Percentiles rank a stretch among this genome's conserved stretches.
phyloP scores from a whole-genome alignment of 352 stramenopile genomes.

The Pythium scleroteichum region DNA sequence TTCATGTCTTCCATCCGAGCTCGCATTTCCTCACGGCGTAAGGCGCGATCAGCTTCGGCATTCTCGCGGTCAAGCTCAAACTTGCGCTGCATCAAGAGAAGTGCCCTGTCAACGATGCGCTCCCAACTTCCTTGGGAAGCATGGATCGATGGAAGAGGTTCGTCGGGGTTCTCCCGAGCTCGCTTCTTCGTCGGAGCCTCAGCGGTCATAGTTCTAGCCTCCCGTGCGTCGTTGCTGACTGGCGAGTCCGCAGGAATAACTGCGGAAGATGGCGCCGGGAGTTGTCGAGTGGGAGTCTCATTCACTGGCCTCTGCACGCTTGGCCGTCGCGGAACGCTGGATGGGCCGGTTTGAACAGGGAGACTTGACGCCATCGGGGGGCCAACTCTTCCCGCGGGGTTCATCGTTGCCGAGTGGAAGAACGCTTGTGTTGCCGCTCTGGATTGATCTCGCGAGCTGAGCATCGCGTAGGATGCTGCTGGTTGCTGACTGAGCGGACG shows the following conservation, averaged over 20 bases:
- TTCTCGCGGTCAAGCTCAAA: conserved; percentile 16
- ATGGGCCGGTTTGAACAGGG: not conserved
- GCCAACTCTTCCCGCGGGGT: not conserved
- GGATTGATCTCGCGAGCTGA: no score
- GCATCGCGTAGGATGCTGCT: not conserved
- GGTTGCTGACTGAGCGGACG: not conserved
- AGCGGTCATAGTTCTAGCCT: not conserved
- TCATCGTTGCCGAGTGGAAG: no score
- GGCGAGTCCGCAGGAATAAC: conserved; percentile 11
- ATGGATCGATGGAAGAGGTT: not conserved
- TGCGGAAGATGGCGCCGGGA: not conserved
- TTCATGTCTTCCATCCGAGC: conserved; percentile 11
- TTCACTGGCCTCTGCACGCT: not conserved
- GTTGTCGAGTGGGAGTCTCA: not conserved
- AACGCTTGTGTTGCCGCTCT: no score
- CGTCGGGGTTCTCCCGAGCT: not conserved
- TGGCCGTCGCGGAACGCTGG: not conserved
- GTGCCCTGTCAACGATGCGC: not conserved
- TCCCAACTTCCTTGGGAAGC: conserved; percentile 3
- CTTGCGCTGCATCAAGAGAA: conserved; percentile 18
- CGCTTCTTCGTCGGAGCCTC: conserved; percentile 4
- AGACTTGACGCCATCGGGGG: not conserved
- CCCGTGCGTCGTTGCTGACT: not conserved
- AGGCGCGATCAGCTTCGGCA: conserved; percentile 11
- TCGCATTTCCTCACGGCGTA: conserved; percentile 16